Evolutionary conservation across 2,329 filamentous ascomycete genomes (phyloP).

Genomic region (Alternaria atra): DNA sequence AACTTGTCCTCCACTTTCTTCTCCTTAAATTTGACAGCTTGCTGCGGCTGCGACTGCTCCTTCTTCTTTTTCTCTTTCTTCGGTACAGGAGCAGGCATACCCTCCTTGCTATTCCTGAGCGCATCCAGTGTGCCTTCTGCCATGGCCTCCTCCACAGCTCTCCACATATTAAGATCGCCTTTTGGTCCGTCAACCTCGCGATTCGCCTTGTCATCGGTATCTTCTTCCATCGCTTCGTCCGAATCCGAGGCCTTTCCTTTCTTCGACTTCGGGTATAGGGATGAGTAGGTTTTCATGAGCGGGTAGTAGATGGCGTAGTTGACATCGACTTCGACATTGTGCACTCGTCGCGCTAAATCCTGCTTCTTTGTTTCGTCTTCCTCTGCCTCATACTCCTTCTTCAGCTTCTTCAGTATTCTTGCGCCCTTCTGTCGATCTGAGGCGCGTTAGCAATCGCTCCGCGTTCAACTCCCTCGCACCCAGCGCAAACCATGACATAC

Average conservation of each 20-base stretch:
- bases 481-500: conserved; percentile 56
- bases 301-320: conserved; percentile 80
- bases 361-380: conserved; percentile 62
- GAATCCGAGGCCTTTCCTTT: conserved; percentile 27
- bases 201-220: conserved; percentile 41
- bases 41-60: conserved; percentile 13
- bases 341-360: conserved; percentile 65
- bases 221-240: conserved; percentile 32
- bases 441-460: conserved; percentile 9
- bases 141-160: conserved; percentile 71
- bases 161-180: conserved; percentile 71
- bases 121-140: conserved; percentile 64
- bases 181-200: conserved; percentile 52
- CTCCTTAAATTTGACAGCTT: conserved; percentile 21
- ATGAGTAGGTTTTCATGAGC: conserved; percentile 73
- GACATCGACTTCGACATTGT: conserved; percentile 75
- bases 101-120: conserved; percentile 63
- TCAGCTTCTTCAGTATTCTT: conserved; percentile 71
- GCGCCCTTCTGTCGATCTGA: conserved; percentile 77
- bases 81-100: conserved; percentile 29
- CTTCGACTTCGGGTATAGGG: conserved; percentile 58
- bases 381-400: conserved; percentile 63
- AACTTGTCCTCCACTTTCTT: conserved; percentile 28
- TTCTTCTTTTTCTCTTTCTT: conserved; percentile 34
- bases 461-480: conserved; percentile 3